Percentiles rank a stretch among this genome's conserved stretches.
Conservation (phyloP, 1,139 yeast species). For the Zygosaccharomyces pseudobailii region DNA sequence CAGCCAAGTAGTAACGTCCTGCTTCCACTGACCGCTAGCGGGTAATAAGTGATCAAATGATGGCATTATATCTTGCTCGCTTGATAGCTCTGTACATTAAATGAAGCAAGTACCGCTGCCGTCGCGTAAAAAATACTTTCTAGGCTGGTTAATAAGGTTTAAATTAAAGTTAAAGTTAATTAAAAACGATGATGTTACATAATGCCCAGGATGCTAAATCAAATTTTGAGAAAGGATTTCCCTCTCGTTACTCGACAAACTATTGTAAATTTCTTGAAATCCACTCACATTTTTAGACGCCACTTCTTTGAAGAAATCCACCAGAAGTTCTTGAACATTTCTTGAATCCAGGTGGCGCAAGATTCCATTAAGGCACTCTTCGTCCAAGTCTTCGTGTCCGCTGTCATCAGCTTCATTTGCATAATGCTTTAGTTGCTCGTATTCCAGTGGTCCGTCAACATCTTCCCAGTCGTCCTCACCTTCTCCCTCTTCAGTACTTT, state of each 20-base stretch:
- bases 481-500: conserved; percentile 28
- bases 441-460: conserved; percentile 61
- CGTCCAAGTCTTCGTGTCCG: conserved; percentile 22
- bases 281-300: conserved; percentile 49
- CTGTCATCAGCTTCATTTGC: conserved; percentile 33
- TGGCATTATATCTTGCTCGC: conserved; percentile 13
- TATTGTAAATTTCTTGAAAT: conserved; percentile 51
- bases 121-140: neutral
- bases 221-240: conserved; percentile 46
- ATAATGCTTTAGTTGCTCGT: conserved; percentile 52
- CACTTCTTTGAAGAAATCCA: conserved; percentile 61
- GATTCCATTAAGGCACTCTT: conserved; percentile 24
- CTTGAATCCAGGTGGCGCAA: conserved; percentile 30
- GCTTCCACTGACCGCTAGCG: conserved; percentile 71
- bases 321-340: conserved; percentile 42
- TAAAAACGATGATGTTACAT: neutral
- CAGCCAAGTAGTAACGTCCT: conserved; percentile 67
- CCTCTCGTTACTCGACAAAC: conserved; percentile 54
- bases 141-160: neutral
- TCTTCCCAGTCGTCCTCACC: conserved; percentile 74
- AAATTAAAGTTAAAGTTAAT: neutral
- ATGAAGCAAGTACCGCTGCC: too few species aligned
- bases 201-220: conserved; percentile 16
- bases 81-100: neutral
- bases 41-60: conserved; percentile 58